A percentile compares a stretch with the other conserved stretches of the same genome.
Evolutionary conservation across 306 rosid species (phyloP).

Genomic region (Cicer pinnatifidum): DNA sequence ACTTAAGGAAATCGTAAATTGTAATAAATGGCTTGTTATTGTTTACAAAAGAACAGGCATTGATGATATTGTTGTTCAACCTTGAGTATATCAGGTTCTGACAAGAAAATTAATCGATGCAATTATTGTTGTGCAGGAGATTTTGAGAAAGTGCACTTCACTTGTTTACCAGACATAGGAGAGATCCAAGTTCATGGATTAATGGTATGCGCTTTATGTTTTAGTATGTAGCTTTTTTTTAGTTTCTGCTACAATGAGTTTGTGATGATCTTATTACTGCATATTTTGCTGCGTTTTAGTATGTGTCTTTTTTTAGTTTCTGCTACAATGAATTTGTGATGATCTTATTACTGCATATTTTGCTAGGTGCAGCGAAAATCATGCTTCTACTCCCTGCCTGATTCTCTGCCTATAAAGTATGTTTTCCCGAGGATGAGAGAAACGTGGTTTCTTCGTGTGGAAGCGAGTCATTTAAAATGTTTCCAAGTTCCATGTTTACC

Average conservation of each 20-base stretch:
- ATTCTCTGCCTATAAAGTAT: slow-evolving; percentile 56
- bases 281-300: background rate
- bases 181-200: slow-evolving; percentile 68
- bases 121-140: slow-evolving; percentile 59
- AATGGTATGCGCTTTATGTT: slow-evolving; percentile 54
- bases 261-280: slow-evolving; percentile 29
- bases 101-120: slow-evolving; percentile 20
- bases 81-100: slow-evolving; percentile 6
- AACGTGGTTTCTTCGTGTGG: slow-evolving; percentile 73
- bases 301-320: slow-evolving; percentile 19
- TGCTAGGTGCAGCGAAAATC: slow-evolving; percentile 68
- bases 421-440: slow-evolving; percentile 54
- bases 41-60: background rate
- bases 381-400: slow-evolving; percentile 64
- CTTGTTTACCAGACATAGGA: slow-evolving; percentile 64
- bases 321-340: slow-evolving; percentile 9
- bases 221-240: background rate
- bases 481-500: slow-evolving; percentile 40
- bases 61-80: slow-evolving; percentile 25
- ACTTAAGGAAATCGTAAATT: background rate
- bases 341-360: slow-evolving; percentile 31
- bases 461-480: slow-evolving; percentile 46
- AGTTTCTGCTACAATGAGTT: slow-evolving; percentile 22
- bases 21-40: background rate
- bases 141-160: slow-evolving; percentile 66